phyloP scores from a whole-genome alignment of 2,329 filamentous ascomycete species.

The Pseudonectria buxi region DNA sequence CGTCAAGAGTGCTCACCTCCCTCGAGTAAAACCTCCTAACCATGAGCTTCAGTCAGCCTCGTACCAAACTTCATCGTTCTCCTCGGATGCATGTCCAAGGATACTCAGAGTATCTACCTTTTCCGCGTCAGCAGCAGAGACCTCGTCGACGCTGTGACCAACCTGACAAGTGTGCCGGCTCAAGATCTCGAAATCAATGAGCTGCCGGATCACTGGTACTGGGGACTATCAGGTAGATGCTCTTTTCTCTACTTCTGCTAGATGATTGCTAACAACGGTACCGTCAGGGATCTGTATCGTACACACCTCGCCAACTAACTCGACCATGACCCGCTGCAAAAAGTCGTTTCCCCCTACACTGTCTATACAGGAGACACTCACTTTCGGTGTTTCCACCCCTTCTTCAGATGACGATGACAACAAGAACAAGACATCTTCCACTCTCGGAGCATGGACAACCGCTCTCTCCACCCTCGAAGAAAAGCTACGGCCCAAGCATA shows the following conservation, averaged over 20 bases:
- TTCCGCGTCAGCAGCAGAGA: conserved; percentile 9
- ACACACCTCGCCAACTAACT: not conserved
- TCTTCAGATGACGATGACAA: conserved; percentile 1
- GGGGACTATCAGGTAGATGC: conserved; percentile 9
- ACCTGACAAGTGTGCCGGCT: conserved; percentile 2
- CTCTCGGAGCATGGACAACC: conserved; percentile 6
- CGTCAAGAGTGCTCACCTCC: too few relatives aligned
- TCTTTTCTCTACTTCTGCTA: not conserved
- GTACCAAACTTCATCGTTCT: conserved; percentile 9
- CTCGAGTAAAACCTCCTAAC: too few relatives aligned
- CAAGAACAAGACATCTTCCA: not conserved
- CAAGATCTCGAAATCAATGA: conserved; percentile 6
- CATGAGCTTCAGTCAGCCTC: conserved; percentile 5
- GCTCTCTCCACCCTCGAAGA: conserved; percentile 6
- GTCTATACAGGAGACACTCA: conserved; percentile 5
- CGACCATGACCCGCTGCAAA: conserved; percentile 3
- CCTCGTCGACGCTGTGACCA: conserved; percentile 7
- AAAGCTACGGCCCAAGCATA: conserved; percentile 1
- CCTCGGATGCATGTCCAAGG: conserved; percentile 6
- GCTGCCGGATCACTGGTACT: conserved; percentile 10
- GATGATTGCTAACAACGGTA: not conserved
- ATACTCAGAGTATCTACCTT: conserved; percentile 8
- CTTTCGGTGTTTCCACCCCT: conserved; percentile 5
- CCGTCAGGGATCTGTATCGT: conserved; percentile 4
- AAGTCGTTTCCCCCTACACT: conserved; percentile 6